Evolutionary conservation across 495 filamentous ascomycete species (phyloP), one percentile per base, ranked within the genome.

Genomic region (Neurospora pannonica): DNA sequence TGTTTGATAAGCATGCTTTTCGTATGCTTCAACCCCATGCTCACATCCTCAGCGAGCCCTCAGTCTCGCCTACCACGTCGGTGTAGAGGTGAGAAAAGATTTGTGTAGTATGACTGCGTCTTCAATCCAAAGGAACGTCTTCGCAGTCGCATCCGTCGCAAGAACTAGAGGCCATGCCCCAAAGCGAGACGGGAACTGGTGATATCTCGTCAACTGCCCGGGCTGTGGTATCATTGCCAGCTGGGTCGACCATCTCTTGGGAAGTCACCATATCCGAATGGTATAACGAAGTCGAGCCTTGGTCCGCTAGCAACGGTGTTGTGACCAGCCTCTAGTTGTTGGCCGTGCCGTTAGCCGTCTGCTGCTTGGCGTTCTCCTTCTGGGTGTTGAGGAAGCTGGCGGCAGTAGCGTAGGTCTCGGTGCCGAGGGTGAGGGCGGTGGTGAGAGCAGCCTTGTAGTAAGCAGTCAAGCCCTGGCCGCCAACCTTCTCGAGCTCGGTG

Each of bases 401-500:
- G 43, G 93, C 54, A 85, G 85, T 90, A 36, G 82, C 82, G 74
- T 93, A 82, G 28, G 88, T 87, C 81, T 95, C 93, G 71, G 85
- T 85, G 36, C 89, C 89, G 72, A 98, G 84, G 40, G 93, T 86
- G 72, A 97, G 82, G 15, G 91, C 87, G 19, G 93, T 93, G 67
- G 89, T 90, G 76, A 97, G 83, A 17, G 91, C 80, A 3, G 95
- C 94, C 87, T 93, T 95, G 76, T 89, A 88, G 46, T 86, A 88
- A 15, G 90, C 89, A 36, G 92, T 82, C 54, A 92, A 72, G 46
- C 92, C 91, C 60, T 92, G 87, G 3, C 90, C 91, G 15, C 89
- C 89, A 46, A 89, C 90, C 83, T 93, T 95, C 84, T 91, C 91
- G 81, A 91, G 92, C 82, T 97, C 91, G 71, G 89, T 85, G 60